Base-by-base conservation (phyloP, 2,329 filamentous ascomycete genomes). In the Fusarium nanum region DNA sequence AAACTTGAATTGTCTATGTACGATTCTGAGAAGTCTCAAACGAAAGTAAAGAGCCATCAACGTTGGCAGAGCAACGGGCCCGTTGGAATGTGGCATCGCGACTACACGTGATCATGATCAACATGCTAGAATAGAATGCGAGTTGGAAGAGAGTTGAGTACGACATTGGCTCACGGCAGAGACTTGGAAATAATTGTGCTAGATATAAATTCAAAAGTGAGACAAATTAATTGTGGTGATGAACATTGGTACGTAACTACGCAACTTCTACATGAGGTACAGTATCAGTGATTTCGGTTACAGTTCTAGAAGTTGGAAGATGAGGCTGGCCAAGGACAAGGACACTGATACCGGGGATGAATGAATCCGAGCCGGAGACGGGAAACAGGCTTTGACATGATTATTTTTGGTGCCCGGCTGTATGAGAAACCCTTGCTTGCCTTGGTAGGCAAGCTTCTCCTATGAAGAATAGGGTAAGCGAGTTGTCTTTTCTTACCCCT, bases 1-100 rank as follows among this genome's bases (percentile, higher is more conserved):
- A 63, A 40, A 32, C n/a, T 54, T 63, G 53, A 58, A 68, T 56
- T 46, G 45, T 64, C 32, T 60, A 68, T 32, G 13, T 58, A 50
- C 54, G 25, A 37, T 44, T 64, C 55, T 25, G 32, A 11, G 30
- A 40, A 32, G 49, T 18, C 23, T 49, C 23, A 45, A 47, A 42
- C 23, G 42, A 22, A 64, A 48, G 52, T 55, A 45, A 45, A 53
- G 40, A 45, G 23, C 16, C 18, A 7, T n/a, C 12, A 3, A 1
- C 18, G 68, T 71, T 69, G 68, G 53, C 68, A 71, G 53, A 54
- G 60, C 68, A 71, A 71, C 68, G 12, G 10, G 7, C n/a, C 23
- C 14, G 22, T 14, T 30, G 60, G 53, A 71, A 71, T 66, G 52
- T 44, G 23, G 25, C 3, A 56, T 58, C 44, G 18, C 48, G 44